Percentiles rank a stretch among this genome's conserved stretches.
Conservation (phyloP, 2,329 filamentous ascomycete genomes). For the Tolypocladium inflatum region DNA sequence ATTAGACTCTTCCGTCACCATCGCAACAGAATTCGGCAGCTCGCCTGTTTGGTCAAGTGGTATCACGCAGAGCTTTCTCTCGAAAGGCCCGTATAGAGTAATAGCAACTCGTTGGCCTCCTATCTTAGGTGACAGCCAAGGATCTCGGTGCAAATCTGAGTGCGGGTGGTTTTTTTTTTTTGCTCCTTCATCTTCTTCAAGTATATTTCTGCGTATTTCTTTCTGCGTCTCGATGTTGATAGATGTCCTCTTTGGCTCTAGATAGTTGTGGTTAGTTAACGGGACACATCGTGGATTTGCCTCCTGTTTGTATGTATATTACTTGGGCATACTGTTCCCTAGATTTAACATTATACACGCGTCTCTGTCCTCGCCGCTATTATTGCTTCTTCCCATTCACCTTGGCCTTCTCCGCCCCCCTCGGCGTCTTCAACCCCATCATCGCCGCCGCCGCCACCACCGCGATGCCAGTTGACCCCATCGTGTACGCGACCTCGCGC, state of each 20-base stretch:
- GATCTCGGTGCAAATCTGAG: slow-evolving; percentile 27
- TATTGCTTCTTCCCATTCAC: slow-evolving; percentile 6
- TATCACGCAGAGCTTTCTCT: background rate
- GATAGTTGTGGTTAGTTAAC: background rate
- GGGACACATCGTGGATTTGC: background rate
- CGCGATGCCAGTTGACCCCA: slow-evolving; percentile 73
- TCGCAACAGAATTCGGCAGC: background rate
- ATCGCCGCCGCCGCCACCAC: slow-evolving; percentile 65
- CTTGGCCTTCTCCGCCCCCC: slow-evolving; percentile 8
- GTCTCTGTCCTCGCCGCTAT: background rate
- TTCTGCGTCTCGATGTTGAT: background rate
- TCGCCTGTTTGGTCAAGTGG: background rate
- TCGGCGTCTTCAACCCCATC: slow-evolving; percentile 58
- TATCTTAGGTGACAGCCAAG: slow-evolving; percentile 23
- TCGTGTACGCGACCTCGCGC: slow-evolving; percentile 70
- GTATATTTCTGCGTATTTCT: fast-evolving
- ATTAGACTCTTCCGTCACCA: background rate
- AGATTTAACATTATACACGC: background rate
- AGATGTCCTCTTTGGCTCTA: background rate
- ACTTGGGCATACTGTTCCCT: background rate
- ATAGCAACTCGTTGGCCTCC: slow-evolving; percentile 27
- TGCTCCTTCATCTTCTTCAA: background rate
- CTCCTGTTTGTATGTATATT: too few species aligned
- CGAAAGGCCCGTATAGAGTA: slow-evolving; percentile 19
- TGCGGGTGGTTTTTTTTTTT: slow-evolving; percentile 15